Evolutionary conservation across 495 filamentous ascomycete species (phyloP), one percentile per base, ranked within the genome.

Genomic region (Collariella sp.): DNA sequence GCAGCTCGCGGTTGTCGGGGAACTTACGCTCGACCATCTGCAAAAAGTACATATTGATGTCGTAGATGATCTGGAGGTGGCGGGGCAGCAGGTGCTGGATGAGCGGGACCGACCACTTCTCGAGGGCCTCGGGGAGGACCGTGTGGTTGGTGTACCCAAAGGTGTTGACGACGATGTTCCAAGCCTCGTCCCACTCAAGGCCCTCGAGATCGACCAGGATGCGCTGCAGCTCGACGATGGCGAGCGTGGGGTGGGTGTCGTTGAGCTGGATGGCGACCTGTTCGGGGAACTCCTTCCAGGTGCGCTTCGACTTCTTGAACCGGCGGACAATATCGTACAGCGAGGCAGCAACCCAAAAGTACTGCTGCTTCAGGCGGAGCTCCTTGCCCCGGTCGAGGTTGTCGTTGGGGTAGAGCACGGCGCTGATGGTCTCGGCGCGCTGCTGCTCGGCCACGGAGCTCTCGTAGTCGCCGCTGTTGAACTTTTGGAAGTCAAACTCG

Each of bases 71-170:
- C 65, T 96, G 89, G 43, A 97, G 79, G 67, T 98, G 93, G 42
- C 93, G 86, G 6, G 93, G 93, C 13, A 98, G 83, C 2, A 98
- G 81, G 57, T 95, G 84, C 67, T 97, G 90, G 65, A 98, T 63
- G 59, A 98, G 72, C 15, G 88, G 86, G 39, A 98, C 94, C 24
- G 93, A 91, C 93, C 93, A 98, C 73, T 96, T 98, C 79, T 98
- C 93, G 46, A 96, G 73, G 39, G 93, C 93, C 72, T 98, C 93
- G 0, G 93, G 93, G 34, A 98, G 81, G 38, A 98, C 93, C 3
- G 93, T 98, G 68, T 98, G 93, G 67, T 98, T 98, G 60, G 93
- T 96, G 74, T 98, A 98, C 39, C 89, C 86, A 61, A 98, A 97
- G 31, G 77, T 80, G 55, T 71, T 67, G 29, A 68, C 70, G 26